Conservation (phyloP, 768 basidiomycete species). For the Termitomyces sp. region DNA sequence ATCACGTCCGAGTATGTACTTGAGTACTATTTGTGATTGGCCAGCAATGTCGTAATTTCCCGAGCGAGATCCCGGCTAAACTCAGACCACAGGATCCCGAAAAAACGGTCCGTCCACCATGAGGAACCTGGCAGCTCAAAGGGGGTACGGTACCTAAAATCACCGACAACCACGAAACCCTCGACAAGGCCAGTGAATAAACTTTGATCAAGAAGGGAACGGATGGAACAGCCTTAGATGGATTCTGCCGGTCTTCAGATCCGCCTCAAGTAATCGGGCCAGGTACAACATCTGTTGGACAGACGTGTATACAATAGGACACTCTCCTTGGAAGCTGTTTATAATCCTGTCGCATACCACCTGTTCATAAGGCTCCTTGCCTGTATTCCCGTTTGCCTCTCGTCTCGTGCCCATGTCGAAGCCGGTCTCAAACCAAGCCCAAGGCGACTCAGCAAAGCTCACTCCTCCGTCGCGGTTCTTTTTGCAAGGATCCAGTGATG, state of each 20-base stretch:
- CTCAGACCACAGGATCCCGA: slow-evolving; percentile 1
- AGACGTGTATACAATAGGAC: slow-evolving; percentile 12
- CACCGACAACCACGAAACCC: background rate
- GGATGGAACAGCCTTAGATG: slow-evolving; percentile 18
- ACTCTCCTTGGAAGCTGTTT: slow-evolving; percentile 15
- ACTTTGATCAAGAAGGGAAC: slow-evolving; percentile 16
- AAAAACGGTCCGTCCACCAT: background rate
- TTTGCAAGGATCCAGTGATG: slow-evolving; percentile 23
- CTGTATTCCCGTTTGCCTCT: slow-evolving; percentile 2
- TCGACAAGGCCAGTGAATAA: slow-evolving; percentile 3
- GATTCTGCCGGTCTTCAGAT: slow-evolving; percentile 20
- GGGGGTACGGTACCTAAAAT: slow-evolving; percentile 13
- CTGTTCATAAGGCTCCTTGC: slow-evolving; percentile 10
- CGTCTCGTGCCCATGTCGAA: slow-evolving; percentile 12
- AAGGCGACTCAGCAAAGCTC: slow-evolving; percentile 23
- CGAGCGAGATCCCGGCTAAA: slow-evolving; percentile 2
- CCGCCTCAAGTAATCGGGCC: slow-evolving; percentile 18
- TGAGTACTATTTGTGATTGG: too few species aligned
- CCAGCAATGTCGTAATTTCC: too few species aligned
- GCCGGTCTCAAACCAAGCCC: slow-evolving; percentile 15
- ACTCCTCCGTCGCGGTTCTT: slow-evolving; percentile 27
- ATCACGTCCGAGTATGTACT: background rate
- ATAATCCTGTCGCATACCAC: slow-evolving; percentile 22
- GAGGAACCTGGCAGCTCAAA: background rate
- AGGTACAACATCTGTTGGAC: slow-evolving; percentile 28